A percentile compares a stretch with the other conserved stretches of the same genome.
phyloP scores from a whole-genome alignment of 1,284 basidiomycete species.

The Trichosporon faecale region DNA sequence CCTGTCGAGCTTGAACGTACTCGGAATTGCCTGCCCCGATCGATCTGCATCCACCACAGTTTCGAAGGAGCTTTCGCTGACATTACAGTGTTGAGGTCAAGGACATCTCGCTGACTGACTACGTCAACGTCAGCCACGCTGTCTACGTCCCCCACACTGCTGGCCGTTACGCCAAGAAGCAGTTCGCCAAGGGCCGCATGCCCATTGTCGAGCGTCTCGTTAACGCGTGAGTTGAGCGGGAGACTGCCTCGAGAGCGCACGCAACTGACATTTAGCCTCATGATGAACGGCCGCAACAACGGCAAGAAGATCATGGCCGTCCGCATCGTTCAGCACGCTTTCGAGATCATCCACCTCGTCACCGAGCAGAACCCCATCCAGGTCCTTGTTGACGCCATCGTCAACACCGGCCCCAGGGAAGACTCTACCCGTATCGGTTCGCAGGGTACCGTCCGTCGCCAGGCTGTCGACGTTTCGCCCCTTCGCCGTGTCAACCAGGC shows the following conservation, averaged over 20 bases:
- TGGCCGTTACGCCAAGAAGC: conserved; percentile 98
- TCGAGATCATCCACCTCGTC: conserved; percentile 99
- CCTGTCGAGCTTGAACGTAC: neutral
- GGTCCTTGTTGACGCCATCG: conserved; percentile 93
- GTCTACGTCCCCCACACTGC: conserved; percentile 98
- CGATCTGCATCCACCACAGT: neutral
- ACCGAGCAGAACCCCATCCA: conserved; percentile 99
- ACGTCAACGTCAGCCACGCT: conserved; percentile 98
- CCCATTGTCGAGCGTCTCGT: conserved; percentile 99
- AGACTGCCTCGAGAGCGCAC: neutral
- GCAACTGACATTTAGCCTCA: conserved; percentile 61
- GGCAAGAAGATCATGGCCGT: conserved; percentile 99
- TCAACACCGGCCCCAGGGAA: conserved; percentile 99
- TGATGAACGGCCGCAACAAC: conserved; percentile 99
- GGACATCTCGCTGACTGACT: conserved; percentile 98
- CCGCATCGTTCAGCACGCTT: conserved; percentile 98
- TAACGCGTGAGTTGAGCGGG: conserved; percentile 68
- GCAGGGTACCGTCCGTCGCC: conserved; percentile 98
- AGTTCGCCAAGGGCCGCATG: conserved; percentile 99
- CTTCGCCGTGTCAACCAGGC: conserved; percentile 98
- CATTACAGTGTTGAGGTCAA: conserved; percentile 85
- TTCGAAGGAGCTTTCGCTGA: neutral
- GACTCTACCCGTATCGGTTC: conserved; percentile 99
- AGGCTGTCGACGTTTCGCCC: conserved; percentile 99
- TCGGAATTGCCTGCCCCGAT: neutral